phyloP scores from a whole-genome alignment of 2,329 filamentous ascomycete genomes.

The Verticillium isaacii region DNA sequence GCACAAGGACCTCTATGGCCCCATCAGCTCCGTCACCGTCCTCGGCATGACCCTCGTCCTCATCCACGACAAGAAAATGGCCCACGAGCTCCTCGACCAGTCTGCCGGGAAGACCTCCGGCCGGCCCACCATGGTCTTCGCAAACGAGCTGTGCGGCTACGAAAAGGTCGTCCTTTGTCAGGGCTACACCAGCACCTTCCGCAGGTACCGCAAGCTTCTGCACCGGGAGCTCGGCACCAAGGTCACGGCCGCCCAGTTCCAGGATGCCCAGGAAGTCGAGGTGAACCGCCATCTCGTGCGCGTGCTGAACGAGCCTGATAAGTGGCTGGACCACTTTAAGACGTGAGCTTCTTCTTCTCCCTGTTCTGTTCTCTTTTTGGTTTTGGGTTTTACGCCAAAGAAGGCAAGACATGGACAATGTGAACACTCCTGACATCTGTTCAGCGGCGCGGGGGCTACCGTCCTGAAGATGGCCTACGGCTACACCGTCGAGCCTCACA shows the following conservation, averaged over 20 bases:
- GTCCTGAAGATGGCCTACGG: constrained; percentile 12
- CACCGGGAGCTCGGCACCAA: constrained; percentile 24
- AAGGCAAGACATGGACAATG: no score
- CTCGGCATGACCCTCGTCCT: constrained; percentile 35
- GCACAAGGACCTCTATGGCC: constrained; percentile 31
- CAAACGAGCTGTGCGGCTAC: constrained; percentile 21
- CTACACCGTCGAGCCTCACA: constrained; percentile 23
- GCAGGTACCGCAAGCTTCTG: constrained; percentile 18
- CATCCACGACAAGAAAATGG: constrained; percentile 29
- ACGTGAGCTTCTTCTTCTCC: constrained; percentile 3
- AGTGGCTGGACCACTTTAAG: constrained; percentile 8
- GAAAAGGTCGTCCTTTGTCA: constrained; percentile 13
- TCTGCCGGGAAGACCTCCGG: constrained; percentile 24
- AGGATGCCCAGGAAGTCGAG: constrained; percentile 6
- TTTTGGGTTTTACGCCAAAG: no score
- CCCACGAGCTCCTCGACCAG: constrained; percentile 31
- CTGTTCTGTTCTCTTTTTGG: no score
- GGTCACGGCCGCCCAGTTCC: constrained; percentile 12
- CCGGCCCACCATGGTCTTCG: constrained; percentile 21
- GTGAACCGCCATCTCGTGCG: constrained; percentile 7
- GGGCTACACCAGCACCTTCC: constrained; percentile 17
- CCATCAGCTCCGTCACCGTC: constrained; percentile 32
- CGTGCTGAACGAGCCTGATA: constrained; percentile 6
- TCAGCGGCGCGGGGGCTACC: constrained; percentile 5
- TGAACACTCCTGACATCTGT: background rate